These are phyloP conservation scores for Pleurotus sapidus DNA, from an alignment of 768 basidiomycete species.

Conservation along the genomic window DNA sequence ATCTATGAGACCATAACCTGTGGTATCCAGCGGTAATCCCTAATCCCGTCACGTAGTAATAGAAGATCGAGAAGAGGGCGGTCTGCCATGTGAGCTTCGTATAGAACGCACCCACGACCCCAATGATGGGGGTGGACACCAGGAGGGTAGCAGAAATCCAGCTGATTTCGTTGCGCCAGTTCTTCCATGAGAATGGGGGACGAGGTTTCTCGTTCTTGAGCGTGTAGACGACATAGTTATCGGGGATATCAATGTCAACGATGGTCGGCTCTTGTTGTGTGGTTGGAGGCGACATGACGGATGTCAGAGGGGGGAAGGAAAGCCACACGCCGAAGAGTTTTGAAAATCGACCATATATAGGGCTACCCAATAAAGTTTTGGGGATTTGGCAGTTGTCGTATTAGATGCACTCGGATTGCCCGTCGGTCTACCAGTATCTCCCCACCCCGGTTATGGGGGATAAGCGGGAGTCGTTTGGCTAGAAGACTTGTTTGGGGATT, in stretches of 20 bases:
- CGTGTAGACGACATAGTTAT: constrained; percentile 81
- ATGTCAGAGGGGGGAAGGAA: background rate
- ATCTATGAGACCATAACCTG: constrained; percentile 94
- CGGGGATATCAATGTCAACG: constrained; percentile 60
- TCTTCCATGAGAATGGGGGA: constrained; percentile 65
- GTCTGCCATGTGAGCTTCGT: constrained; percentile 75
- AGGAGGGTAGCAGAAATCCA: constrained; percentile 78
- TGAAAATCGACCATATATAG: too few species aligned
- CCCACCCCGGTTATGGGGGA: too few species aligned
- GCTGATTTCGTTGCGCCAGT: constrained; percentile 60
- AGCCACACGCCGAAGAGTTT: too few species aligned
- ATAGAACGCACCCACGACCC: constrained; percentile 68
- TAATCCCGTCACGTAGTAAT: constrained; percentile 55
- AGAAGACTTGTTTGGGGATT: too few species aligned
- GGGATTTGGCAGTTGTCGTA: too few species aligned
- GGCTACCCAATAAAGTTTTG: too few species aligned
- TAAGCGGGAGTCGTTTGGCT: too few species aligned
- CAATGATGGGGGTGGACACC: constrained; percentile 68
- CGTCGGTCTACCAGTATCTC: too few species aligned
- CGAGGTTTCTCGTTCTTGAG: constrained; percentile 65
- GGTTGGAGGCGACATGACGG: background rate
- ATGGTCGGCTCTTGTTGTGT: background rate
- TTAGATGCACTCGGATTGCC: too few species aligned
- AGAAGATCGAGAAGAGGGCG: constrained; percentile 41
- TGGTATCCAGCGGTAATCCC: constrained; percentile 96